Evolutionary conservation across 306 rosid genomes (phyloP).

Genomic region (cucumber (Cucumis sativus)): DNA sequence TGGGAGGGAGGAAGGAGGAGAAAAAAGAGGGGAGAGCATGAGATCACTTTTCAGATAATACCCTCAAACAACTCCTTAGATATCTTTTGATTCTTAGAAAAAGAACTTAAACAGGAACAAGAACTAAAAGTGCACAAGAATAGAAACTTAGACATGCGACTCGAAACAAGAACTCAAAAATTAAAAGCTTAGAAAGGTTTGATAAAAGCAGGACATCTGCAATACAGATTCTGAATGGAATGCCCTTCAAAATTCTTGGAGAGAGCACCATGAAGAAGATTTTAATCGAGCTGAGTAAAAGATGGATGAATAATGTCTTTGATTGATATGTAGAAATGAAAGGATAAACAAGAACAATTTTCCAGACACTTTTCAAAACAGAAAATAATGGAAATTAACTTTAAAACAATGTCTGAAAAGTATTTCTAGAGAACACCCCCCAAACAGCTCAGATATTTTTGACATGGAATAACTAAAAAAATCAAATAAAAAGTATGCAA

Average conservation of each 20-base stretch:
- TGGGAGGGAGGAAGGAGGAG: background rate
- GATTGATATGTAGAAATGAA: background rate
- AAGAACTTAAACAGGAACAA: too few relatives aligned
- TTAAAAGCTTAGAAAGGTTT: too few relatives aligned
- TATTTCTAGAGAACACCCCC: background rate
- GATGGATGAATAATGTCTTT: background rate
- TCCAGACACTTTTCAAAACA: background rate
- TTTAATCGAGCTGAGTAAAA: too few relatives aligned
- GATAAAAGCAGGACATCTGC: too few relatives aligned
- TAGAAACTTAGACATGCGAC: too few relatives aligned
- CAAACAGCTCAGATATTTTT: background rate
- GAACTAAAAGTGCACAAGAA: too few relatives aligned
- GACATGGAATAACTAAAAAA: background rate
- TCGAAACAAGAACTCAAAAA: too few relatives aligned
- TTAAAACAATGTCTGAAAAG: background rate
- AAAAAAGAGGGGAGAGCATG: background rate
- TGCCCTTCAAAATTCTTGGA: too few relatives aligned
- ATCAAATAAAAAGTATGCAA: background rate
- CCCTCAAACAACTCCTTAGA: background rate
- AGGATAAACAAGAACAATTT: background rate
- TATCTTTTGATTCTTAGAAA: background rate
- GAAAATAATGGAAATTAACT: background rate
- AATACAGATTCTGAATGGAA: too few relatives aligned
- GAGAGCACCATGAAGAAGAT: too few relatives aligned
- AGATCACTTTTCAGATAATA: background rate